These are phyloP conservation scores for Coemansia sp. DNA, from an alignment of 192 early-diverging fungal species.

Conservation along the genomic window DNA sequence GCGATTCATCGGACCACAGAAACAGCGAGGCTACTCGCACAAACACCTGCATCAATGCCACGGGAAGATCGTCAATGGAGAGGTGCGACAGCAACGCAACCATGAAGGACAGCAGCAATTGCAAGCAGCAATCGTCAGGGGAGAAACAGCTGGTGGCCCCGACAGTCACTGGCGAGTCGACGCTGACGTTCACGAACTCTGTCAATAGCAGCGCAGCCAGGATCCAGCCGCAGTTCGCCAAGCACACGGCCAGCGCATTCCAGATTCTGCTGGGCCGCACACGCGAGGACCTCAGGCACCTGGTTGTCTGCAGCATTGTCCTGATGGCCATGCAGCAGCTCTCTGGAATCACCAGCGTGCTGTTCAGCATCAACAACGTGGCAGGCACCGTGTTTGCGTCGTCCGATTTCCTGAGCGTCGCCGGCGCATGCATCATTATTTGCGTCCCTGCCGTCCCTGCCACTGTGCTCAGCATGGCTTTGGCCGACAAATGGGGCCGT, in stretches of 20 bases:
- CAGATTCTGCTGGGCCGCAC: constrained; percentile 36
- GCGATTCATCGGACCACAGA: no score
- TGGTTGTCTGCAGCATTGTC: constrained; percentile 54
- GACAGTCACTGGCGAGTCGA: constrained; percentile 1
- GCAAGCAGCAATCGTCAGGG: not conserved
- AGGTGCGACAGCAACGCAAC: constrained; percentile 20
- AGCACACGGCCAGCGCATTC: constrained; percentile 12
- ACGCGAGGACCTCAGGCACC: constrained; percentile 42
- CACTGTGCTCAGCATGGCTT: constrained; percentile 56
- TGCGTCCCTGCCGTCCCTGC: constrained; percentile 62
- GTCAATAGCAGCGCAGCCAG: not conserved
- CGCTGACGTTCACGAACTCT: constrained; percentile 9
- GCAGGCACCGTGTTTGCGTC: constrained; percentile 57
- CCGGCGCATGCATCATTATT: constrained; percentile 57
- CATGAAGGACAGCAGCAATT: constrained; percentile 10
- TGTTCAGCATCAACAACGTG: constrained; percentile 65
- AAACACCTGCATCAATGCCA: not conserved
- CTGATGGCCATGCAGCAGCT: constrained; percentile 70
- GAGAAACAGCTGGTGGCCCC: not conserved
- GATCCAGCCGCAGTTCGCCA: constrained; percentile 2
- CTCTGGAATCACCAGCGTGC: constrained; percentile 67
- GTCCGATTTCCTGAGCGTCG: constrained; percentile 41
- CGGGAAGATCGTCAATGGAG: not conserved
- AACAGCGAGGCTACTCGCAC: not conserved
- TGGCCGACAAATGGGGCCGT: constrained; percentile 69